Percentiles rank a stretch among this genome's conserved stretches.
phyloP scores from a whole-genome alignment of 2,329 filamentous ascomycete species.

The Apiospora phragmitis region DNA sequence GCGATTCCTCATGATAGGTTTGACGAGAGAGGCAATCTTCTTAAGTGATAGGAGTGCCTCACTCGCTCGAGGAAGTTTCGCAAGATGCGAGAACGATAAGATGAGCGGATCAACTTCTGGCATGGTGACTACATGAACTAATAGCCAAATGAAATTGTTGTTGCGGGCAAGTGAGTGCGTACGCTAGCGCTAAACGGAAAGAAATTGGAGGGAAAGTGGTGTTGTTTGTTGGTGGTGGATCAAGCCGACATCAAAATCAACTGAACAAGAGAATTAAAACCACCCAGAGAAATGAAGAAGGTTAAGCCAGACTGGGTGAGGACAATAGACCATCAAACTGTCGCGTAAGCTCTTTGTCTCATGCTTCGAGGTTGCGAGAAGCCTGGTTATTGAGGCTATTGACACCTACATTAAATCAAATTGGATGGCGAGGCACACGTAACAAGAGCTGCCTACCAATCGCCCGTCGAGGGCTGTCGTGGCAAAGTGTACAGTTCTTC shows the following conservation, averaged over 20 bases:
- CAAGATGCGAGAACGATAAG: conserved; percentile 50
- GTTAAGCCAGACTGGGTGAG: not conserved
- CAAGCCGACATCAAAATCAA: not conserved
- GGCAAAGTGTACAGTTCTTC: too few relatives aligned
- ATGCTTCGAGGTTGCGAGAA: not conserved
- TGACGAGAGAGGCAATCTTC: conserved; percentile 84
- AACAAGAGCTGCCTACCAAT: not conserved
- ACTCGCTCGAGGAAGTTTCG: conserved; percentile 44
- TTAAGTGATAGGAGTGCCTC: conserved; percentile 65
- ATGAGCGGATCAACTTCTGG: conserved; percentile 47
- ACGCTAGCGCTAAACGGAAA: not conserved
- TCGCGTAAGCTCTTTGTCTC: not conserved
- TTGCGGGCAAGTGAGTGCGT: not conserved
- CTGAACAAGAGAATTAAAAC: not conserved
- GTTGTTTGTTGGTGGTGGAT: not conserved
- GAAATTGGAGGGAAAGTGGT: not conserved
- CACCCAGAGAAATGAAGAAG: not conserved
- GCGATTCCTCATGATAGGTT: conserved; percentile 89
- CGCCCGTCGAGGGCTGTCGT: not conserved
- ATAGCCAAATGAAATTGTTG: not conserved
- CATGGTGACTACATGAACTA: conserved; percentile 32
- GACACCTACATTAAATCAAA: not conserved
- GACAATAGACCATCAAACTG: not conserved
- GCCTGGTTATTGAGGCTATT: not conserved
- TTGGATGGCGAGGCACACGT: not conserved